Percentiles rank a stretch among this genome's conserved stretches.
phyloP scores from a whole-genome alignment of 2,329 filamentous ascomycete genomes.

The Coniochaeta hoffmannii region DNA sequence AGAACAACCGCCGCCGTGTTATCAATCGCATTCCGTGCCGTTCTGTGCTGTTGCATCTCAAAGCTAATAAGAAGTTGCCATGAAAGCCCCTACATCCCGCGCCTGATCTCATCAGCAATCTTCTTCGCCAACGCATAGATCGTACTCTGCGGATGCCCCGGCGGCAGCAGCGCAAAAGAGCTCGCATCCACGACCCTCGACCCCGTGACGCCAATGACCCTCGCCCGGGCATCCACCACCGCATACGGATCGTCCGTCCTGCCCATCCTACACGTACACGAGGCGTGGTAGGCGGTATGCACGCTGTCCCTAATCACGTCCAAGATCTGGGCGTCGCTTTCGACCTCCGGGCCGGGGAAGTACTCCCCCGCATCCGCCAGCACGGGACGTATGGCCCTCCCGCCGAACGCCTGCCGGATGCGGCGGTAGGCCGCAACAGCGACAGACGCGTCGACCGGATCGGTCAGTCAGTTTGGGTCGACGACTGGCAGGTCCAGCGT shows the following conservation, averaged over 20 bases:
- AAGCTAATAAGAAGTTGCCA: too few species aligned
- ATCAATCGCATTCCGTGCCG: too few species aligned
- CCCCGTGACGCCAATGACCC: neutral
- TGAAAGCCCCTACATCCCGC: neutral
- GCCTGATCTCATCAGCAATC: neutral
- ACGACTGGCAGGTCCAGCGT: conserved; percentile 7
- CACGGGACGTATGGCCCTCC: neutral
- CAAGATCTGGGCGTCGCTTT: conserved; percentile 7
- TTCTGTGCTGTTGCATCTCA: too few species aligned
- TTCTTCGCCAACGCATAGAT: neutral
- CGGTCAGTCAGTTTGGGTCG: conserved; percentile 8
- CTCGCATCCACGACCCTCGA: neutral
- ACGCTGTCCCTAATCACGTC: conserved; percentile 1
- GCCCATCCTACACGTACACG: neutral
- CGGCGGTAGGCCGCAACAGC: neutral
- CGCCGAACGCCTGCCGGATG: neutral
- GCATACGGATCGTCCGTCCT: conserved; percentile 1
- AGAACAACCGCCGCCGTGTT: too few species aligned
- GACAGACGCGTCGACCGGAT: neutral
- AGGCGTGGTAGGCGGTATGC: conserved; percentile 6
- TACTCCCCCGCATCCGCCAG: neutral
- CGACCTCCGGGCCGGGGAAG: neutral
- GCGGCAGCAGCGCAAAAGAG: neutral
- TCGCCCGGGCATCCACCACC: neutral
- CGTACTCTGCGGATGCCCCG: neutral